Conservation (phyloP, 495 filamentous ascomycete species). For the Xylaria curta region DNA sequence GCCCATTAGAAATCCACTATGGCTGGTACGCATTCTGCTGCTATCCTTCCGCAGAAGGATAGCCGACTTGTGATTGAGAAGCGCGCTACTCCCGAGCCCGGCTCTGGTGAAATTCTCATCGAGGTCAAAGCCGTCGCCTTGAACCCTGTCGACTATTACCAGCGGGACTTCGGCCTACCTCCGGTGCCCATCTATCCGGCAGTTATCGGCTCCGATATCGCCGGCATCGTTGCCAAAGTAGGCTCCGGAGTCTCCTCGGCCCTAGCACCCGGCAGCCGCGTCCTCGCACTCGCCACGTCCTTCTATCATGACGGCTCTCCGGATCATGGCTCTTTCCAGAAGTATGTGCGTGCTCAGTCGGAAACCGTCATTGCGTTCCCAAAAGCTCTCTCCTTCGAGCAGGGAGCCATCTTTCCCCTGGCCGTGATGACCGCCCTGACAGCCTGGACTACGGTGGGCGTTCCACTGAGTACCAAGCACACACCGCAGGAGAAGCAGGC, state of each 20-base stretch:
- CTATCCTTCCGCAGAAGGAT: neutral
- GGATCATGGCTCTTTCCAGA: neutral
- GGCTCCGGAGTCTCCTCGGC: neutral
- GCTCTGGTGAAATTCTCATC: neutral
- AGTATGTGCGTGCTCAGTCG: neutral
- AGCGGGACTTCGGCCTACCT: neutral
- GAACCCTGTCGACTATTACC: neutral
- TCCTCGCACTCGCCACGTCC: neutral
- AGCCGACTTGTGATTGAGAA: neutral
- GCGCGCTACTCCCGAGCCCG: neutral
- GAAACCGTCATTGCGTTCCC: neutral
- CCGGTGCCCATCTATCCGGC: neutral
- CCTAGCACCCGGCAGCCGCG: neutral
- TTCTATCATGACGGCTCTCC: neutral
- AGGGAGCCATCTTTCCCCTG: neutral
- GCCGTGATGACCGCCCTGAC: neutral
- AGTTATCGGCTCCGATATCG: neutral
- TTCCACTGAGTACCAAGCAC: neutral
- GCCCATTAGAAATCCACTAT: neutral
- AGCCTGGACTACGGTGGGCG: neutral
- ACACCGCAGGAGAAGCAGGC: slow-evolving; percentile 31
- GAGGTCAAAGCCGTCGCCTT: neutral
- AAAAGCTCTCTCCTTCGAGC: neutral
- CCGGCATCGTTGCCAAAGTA: neutral
- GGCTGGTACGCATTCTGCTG: neutral